Conservation (phyloP, 2,329 filamentous ascomycete genomes). For the Talaromyces sp. region DNA sequence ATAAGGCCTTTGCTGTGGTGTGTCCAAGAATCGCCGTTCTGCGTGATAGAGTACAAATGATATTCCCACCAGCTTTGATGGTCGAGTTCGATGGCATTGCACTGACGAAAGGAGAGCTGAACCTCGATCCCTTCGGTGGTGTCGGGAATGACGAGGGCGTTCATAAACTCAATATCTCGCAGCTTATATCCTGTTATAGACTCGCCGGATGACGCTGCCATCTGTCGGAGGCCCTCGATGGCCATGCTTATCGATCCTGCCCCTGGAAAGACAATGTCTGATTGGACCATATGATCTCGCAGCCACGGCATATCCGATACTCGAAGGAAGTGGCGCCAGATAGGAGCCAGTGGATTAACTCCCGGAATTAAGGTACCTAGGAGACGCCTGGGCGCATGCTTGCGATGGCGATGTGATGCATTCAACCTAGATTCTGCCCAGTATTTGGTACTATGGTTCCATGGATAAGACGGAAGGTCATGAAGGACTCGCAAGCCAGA, state of each 20-base stretch:
- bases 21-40: neutral
- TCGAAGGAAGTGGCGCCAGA: neutral
- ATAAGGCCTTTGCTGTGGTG: neutral
- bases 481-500: slow-evolving; percentile 4
- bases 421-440: slow-evolving; percentile 18
- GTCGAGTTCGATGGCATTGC: neutral
- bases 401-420: slow-evolving; percentile 3
- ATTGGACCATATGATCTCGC: neutral
- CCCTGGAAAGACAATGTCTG: neutral
- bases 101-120: neutral
- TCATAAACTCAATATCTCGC: neutral
- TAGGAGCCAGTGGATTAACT: neutral
- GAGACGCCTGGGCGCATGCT: slow-evolving; percentile 8
- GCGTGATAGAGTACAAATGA: neutral
- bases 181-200: neutral
- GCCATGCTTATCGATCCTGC: neutral
- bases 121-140: neutral
- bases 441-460: slow-evolving; percentile 15
- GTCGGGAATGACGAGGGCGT: neutral
- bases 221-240: neutral
- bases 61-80: neutral
- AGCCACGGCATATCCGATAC: neutral
- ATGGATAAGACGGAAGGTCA: slow-evolving; percentile 17
- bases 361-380: slow-evolving; percentile 2
- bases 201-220: neutral